Evolutionary conservation across 2,329 filamentous ascomycete genomes (phyloP).

Genomic region (Paecilomyces fulvus): DNA sequence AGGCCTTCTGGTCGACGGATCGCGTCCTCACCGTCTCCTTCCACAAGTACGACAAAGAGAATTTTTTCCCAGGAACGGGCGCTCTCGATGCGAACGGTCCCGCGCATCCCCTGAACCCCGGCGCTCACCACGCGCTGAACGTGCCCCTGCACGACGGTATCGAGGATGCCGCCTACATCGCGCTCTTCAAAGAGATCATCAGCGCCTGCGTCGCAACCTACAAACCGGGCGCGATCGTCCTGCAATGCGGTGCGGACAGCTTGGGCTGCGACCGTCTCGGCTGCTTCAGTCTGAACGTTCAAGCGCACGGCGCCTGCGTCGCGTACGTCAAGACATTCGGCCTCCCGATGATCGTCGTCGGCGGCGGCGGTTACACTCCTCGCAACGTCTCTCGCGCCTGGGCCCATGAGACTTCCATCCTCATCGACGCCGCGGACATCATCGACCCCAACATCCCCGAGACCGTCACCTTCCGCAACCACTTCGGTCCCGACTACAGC

Average conservation of each 20-base stretch:
- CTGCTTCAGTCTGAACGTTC: constrained; percentile 93
- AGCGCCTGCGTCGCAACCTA: constrained; percentile 71
- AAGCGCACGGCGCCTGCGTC: constrained; percentile 86
- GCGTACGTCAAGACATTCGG: constrained; percentile 74
- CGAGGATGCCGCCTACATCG: constrained; percentile 79
- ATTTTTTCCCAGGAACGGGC: constrained; percentile 90
- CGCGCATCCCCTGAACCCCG: constrained; percentile 71
- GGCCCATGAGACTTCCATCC: constrained; percentile 93
- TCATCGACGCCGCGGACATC: constrained; percentile 63
- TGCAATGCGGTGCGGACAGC: constrained; percentile 94
- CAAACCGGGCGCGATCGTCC: constrained; percentile 79
- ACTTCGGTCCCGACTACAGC: constrained; percentile 79
- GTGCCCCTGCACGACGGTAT: constrained; percentile 86
- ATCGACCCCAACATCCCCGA: constrained; percentile 67
- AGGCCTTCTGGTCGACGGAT: constrained; percentile 83
- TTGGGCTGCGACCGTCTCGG: constrained; percentile 88
- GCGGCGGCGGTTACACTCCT: constrained; percentile 92
- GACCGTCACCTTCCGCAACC: constrained; percentile 76
- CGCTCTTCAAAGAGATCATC: constrained; percentile 75
- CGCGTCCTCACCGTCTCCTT: constrained; percentile 89
- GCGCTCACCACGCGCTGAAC: constrained; percentile 83
- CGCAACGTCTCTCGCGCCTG: constrained; percentile 93
- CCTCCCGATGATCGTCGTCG: constrained; percentile 80
- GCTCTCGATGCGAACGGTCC: constrained; percentile 78
- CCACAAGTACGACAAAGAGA: constrained; percentile 83